Evolutionary conservation across 495 filamentous ascomycete genomes (phyloP), one percentile per base, ranked within the genome.

Genomic region (Aspergillus bertholletiae): DNA sequence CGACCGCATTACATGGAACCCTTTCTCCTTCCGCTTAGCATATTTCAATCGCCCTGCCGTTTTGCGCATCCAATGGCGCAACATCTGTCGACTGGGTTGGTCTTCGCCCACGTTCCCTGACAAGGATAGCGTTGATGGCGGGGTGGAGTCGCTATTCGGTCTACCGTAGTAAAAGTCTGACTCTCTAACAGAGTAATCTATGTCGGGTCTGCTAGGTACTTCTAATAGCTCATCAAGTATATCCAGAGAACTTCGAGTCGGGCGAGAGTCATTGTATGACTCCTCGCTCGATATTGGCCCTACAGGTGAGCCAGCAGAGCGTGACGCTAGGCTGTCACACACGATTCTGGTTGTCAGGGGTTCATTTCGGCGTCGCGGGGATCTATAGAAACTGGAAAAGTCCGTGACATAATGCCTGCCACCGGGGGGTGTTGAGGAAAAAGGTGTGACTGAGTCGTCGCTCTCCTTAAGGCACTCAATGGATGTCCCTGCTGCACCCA

Each of bases 101-200:
- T 13, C 44, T 4, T n/a, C 20, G 24, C 21, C n/a, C 23, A 15
- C 15, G 17, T 27, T 17, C n/a, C 21, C 7, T 3, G 22, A 26
- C 27, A 22, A 46, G 0, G 15, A n/a, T 15, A 13, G 23, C 22
- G 21, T 46, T 23, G 23, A 22, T 1, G 22, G 27, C 12, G 44
- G 7, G 5, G 22, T 26, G 2, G 44, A 27, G 22, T 26, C 22
- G 23, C 23, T 18, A n/a, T 2, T 26, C 22, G 12, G 23, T 27
- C 23, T 46, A 17, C 44, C 22, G 17, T 51, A 51, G 24, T 24
- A 51, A 15, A 23, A 34, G 27, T 51, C 48, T 24, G 48, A 30
- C 17, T 51, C 48, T 9, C 48, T 17, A 2, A 51, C 48, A 4
- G 48, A 51, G 24, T 51, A 51, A 26, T 51, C 48, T 13, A 51